phyloP scores from a whole-genome alignment of 2,329 filamentous ascomycete species.

The Gnomoniopsis smithogilvyi region DNA sequence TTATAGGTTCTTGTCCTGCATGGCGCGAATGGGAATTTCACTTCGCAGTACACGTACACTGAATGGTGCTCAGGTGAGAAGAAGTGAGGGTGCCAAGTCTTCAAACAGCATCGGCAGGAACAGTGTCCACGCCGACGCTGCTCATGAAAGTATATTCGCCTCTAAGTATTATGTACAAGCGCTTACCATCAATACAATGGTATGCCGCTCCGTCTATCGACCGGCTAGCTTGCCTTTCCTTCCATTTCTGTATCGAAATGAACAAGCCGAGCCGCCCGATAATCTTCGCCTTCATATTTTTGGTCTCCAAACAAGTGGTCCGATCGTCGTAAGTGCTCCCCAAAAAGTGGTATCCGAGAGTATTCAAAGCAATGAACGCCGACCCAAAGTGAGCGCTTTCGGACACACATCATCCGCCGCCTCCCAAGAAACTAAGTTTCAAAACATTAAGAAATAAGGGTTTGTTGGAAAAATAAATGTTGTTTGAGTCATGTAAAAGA shows the following conservation, averaged over 20 bases:
- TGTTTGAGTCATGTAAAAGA: conserved; percentile 16
- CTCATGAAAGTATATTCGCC: conserved; percentile 13
- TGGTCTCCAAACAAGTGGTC: conserved; percentile 13
- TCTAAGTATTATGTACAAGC: conserved; percentile 16
- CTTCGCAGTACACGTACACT: neutral
- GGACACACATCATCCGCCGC: conserved; percentile 12
- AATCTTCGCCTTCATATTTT: neutral
- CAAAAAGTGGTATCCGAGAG: conserved; percentile 20
- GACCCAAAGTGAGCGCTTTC: conserved; percentile 14
- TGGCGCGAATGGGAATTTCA: no score
- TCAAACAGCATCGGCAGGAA: neutral
- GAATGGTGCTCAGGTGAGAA: neutral
- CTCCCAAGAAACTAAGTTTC: conserved; percentile 10
- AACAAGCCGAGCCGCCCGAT: neutral
- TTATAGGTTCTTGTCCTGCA: no score
- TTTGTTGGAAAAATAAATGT: conserved; percentile 5
- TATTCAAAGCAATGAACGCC: conserved; percentile 17
- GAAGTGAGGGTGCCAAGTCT: conserved; percentile 6
- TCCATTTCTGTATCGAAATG: neutral
- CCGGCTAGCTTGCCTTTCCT: neutral
- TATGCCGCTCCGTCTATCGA: conserved; percentile 3
- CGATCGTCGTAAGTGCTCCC: conserved; percentile 13
- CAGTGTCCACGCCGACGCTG: conserved; percentile 1
- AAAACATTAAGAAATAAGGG: conserved; percentile 19
- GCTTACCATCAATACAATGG: neutral